Conservation (phyloP, 1,284 basidiomycete genomes). For the Gomphus sp. region DNA sequence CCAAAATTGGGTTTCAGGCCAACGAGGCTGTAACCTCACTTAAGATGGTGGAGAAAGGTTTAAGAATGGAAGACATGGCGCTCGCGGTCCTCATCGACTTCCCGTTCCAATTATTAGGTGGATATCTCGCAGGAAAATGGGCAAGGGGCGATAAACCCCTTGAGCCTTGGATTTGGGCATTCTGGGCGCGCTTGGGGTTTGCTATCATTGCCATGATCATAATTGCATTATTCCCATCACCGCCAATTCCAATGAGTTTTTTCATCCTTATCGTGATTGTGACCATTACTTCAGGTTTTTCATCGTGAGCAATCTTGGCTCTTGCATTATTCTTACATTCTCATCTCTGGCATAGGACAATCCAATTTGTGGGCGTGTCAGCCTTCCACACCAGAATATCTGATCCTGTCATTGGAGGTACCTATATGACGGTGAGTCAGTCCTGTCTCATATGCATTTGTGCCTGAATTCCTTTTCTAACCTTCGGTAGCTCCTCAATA, state of each 20-base stretch:
- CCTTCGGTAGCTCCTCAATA: conserved; percentile 72
- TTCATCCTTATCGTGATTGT: conserved; percentile 61
- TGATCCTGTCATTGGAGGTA: conserved; percentile 95
- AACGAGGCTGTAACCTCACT: conserved; percentile 90
- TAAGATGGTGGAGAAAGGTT: conserved; percentile 95
- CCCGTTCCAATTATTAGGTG: conserved; percentile 93
- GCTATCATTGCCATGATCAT: conserved; percentile 50
- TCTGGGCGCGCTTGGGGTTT: conserved; percentile 80
- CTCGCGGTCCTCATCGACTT: conserved; percentile 95
- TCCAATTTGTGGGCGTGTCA: conserved; percentile 97
- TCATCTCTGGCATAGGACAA: conserved; percentile 49
- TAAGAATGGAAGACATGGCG: conserved; percentile 92
- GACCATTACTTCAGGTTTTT: conserved; percentile 81
- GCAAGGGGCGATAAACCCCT: conserved; percentile 68
- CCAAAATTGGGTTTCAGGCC: conserved; percentile 94
- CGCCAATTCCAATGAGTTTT: conserved; percentile 69
- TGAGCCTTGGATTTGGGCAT: conserved; percentile 85
- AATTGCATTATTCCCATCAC: conserved; percentile 76
- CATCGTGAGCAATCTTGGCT: conserved; percentile 47
- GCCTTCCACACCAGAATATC: conserved; percentile 98
- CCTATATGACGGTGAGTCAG: conserved; percentile 89
- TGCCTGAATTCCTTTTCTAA: neutral
- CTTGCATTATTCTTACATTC: neutral
- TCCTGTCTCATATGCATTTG: conserved; percentile 4
- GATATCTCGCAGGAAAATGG: conserved; percentile 95